Evolutionary conservation across 2,329 filamentous ascomycete species (phyloP), one percentile per base, ranked within the genome.

Genomic region (Cercospora sp.): DNA sequence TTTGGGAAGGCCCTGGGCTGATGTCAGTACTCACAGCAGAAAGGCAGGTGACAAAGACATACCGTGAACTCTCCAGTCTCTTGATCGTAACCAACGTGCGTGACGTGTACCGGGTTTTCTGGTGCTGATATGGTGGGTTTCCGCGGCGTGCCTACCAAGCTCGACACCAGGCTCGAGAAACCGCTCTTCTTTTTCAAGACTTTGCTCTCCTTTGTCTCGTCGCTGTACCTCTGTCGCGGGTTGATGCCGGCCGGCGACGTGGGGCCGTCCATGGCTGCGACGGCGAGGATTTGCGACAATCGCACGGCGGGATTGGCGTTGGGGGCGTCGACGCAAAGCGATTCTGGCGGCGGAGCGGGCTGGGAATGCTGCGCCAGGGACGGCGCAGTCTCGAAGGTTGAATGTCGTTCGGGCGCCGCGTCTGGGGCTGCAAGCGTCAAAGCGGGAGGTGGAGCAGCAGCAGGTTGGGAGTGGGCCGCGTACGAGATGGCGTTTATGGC

Each of bases 61-160:
- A 87, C 90, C 77, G 94, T 98, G 80, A 97, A 99, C 82, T 97
- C 92, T 73, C 95, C 95, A 3, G 95, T 98, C 76, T 92, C 87
- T 82, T 95, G 97, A 81, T 99, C 94, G 79, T 97, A 97, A 74
- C 94, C 94, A 73, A 99, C 95, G 80, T 99, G 95, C 66, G 94
- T 98, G 75, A 99, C 92, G 81, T 98, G 95, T 68, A 98, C 93
- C 60, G 95, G 95, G 76, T 99, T 98, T 80, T 97, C 94, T 64
- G 95, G 95, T 42, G 93, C 92, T n/a, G 95, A 98, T 75, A 99
- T 99, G 80, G 94, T 89, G 58, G 95, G 93, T 72, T 93, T 92
- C 80, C 94, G 92, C 63, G 92, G 93, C 40, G 93, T 94, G 72
- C 92, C 91, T 68, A 96, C 89, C 77, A 89, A 83, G 78, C 90